Percentiles rank a stretch among this genome's conserved stretches.
Evolutionary conservation across 1,284 basidiomycete species (phyloP).

Genomic region (Rhodotorula sp.): DNA sequence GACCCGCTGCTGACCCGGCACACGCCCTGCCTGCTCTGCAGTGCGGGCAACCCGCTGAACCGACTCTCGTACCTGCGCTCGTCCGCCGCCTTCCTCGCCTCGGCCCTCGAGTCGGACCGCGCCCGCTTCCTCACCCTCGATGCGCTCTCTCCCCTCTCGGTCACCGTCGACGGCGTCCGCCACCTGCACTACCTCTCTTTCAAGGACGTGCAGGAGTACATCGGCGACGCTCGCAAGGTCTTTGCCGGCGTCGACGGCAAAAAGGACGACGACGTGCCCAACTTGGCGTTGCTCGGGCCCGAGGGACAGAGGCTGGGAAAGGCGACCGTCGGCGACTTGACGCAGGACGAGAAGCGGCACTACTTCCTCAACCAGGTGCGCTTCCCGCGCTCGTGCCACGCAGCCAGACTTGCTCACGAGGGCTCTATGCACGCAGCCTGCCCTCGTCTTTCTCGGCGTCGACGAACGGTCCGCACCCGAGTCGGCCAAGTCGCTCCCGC

Average conservation of each 20-base stretch:
- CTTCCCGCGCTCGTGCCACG: no score
- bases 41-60: conserved; percentile 39
- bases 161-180: conserved; percentile 28
- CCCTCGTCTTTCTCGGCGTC: conserved; percentile 72
- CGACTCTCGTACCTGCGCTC: conserved; percentile 39
- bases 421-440: conserved; percentile 19
- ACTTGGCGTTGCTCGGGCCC: conserved; percentile 4
- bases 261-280: conserved; percentile 18
- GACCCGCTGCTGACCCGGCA: background rate
- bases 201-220: conserved; percentile 45
- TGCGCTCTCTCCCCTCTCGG: conserved; percentile 47
- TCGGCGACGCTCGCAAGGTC: conserved; percentile 22
- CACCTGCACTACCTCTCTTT: conserved; percentile 47
- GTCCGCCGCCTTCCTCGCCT: conserved; percentile 48
- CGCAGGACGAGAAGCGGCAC: conserved; percentile 14
- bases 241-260: conserved; percentile 50
- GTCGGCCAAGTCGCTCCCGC: conserved; percentile 58
- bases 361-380: conserved; percentile 36
- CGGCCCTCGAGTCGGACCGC: conserved; percentile 45
- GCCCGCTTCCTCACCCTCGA: conserved; percentile 49
- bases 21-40: background rate
- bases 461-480: conserved; percentile 61
- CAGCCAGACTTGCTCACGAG: no score
- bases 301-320: conserved; percentile 6
- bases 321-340: conserved; percentile 21